Evolutionary conservation across 768 basidiomycete species (phyloP), one percentile per base, ranked within the genome.

Genomic region (Gloeostereum incarnatum): DNA sequence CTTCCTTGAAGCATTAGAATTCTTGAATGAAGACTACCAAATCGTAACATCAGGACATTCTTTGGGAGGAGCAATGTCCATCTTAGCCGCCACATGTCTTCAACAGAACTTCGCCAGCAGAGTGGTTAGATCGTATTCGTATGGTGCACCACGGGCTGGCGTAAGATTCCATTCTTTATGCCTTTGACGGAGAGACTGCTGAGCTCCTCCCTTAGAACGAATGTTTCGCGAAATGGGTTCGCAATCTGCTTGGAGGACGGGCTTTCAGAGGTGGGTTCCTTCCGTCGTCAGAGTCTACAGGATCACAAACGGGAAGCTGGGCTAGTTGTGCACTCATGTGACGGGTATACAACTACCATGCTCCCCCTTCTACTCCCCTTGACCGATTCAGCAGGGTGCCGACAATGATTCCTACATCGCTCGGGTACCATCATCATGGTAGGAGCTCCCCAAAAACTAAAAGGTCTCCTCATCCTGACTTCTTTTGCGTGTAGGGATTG

Each of bases 391-490:
- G 1, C 40, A 73, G 73, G 4, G 71, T 73, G 7, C 70, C 72
- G 1, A 75, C 71, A 0, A 61, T 73, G 35, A 68, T 75, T 21
- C 67, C 72, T 0, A 63, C 45, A 3, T 48, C 47, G 2, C 43
- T 74, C 6, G 73, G 73, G 4, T 77, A 75, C 50, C 65, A 62
- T 38, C 74, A 77, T 40, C 72, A 75, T 41, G 73, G 73, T 67
- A 38, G 25, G 49, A 36, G 10, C 10, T 31, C 32, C 11, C 21
- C 6, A 9, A 33, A 33, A 17, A 27, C 31, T 17, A 8, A 11
- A 17, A 8, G 31, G 18, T 8, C 31, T 33, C 8, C 7, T 11
- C 31, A 21, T 13, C 13, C 23, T 6, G 18, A 22, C 29, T 17
- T n/a, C n/a, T n/a, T 20, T 13, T 1, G 8, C 24, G 3, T 27